Evolutionary conservation across 2,329 filamentous ascomycete genomes (phyloP).

Genomic region (Bipolaris zeicola): DNA sequence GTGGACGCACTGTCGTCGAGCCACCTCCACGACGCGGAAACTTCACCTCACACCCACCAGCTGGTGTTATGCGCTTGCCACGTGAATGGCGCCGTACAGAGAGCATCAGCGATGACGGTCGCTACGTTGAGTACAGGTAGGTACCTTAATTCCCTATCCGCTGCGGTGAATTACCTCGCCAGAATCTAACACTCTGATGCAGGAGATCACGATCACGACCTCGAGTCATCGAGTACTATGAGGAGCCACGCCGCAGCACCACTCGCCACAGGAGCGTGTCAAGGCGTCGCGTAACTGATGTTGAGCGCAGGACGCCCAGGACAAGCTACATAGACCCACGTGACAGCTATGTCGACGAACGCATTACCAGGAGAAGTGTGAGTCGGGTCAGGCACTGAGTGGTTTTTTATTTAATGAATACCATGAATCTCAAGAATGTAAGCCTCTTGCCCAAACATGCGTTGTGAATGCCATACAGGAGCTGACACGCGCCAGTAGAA

Average conservation of each 20-base stretch:
- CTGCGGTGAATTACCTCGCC: too few species aligned
- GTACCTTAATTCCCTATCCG: neutral
- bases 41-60: slow-evolving; percentile 42
- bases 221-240: slow-evolving; percentile 35
- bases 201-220: slow-evolving; percentile 27
- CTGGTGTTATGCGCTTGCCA: slow-evolving; percentile 41
- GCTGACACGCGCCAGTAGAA: neutral
- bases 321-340: slow-evolving; percentile 32
- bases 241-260: slow-evolving; percentile 34
- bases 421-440: neutral
- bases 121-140: slow-evolving; percentile 32
- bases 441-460: neutral
- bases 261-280: slow-evolving; percentile 35
- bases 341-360: slow-evolving; percentile 36
- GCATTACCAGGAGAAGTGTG: slow-evolving; percentile 36
- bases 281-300: slow-evolving; percentile 34
- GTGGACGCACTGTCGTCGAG: slow-evolving; percentile 35
- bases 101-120: slow-evolving; percentile 25
- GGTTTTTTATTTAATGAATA: neutral
- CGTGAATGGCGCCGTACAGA: slow-evolving; percentile 37
- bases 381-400: slow-evolving; percentile 29
- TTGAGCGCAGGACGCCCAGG: slow-evolving; percentile 31
- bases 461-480: too few species aligned
- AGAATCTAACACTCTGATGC: neutral
- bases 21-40: slow-evolving; percentile 40